These are phyloP conservation scores for maize (Zea mays) DNA, from an alignment of 176 grass and related monocot genomes.

Conservation along the genomic window Zm-B73-REFERENCE-NAM-5.0 NC_050097.1:73384501-73385000, in stretches of 20 bases:
- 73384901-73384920: constrained; percentile 71
- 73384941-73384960: not conserved
- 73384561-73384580: too few relatives aligned
- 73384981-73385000: not conserved
- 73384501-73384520: too few relatives aligned
- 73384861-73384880: constrained; percentile 87
- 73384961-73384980: too few relatives aligned
- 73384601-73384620: not conserved
- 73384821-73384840: constrained; percentile 61
- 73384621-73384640: not conserved
- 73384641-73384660: too few relatives aligned
- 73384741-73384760: constrained; percentile 27
- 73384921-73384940: constrained; percentile 86
- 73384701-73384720: not conserved
- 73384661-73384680: not conserved
- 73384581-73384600: too few relatives aligned
- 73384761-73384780: constrained; percentile 39
- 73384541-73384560: too few relatives aligned
- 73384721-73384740: not conserved
- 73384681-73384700: not conserved
- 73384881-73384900: constrained; percentile 82
- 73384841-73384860: constrained; percentile 68
- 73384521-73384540: too few relatives aligned
- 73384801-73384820: constrained; percentile 40
- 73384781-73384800: constrained; percentile 29